Base-by-base conservation (phyloP, 2,329 filamentous ascomycete genomes). In the Colletotrichum viniferum region DNA sequence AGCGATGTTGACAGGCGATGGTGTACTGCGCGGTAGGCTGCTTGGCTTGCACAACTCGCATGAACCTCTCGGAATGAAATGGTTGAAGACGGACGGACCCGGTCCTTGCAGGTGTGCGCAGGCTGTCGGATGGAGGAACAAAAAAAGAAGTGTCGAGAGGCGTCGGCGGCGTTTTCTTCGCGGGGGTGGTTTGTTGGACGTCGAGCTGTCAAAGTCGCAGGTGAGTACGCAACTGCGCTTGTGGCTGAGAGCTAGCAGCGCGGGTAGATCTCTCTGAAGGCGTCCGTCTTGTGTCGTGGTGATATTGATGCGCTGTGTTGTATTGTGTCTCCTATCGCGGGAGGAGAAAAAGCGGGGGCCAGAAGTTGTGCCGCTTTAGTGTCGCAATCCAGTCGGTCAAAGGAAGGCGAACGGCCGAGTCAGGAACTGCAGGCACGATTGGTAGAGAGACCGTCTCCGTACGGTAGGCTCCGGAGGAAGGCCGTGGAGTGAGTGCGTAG, bases 171-270 rank as follows among this genome's bases (percentile, higher is more conserved):
- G 52, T 68, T 21, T 28, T 58, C 26, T 52, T 43, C n/a, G 36
- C 55, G n/a, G 69, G 28, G 58, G 24, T n/a, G 30, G 30, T 32
- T 62, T 34, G 30, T 8, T 61, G 38, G 68, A 43, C 52, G 69
- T 73, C 69, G 64, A 69, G 64, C 73, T 76, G 73, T 69, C 73
- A 69, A 69, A 73, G 73, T 73, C 69, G 69, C 73, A 76, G 64
- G 63, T 60, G 69, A 73, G 48, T 52, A 52, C 58, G 26, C 28
- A 62, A 68, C 28, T 69, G 28, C 63, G 64, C 69, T 73, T 73
- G 73, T 76, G 69, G 70, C 73, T 76, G 69, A 69, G 43, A 68
- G 64, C 43, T 64, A 64, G 61, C 18, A 38, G 16, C 18, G 52
- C 65, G n/a, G 16, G 61, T 24, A 66, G 32, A 18, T 62, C 38